A percentile compares a stretch with the other conserved stretches of the same genome.
Conservation (phyloP, 176 grass and related monocot genomes). For the Hyparrhenia diplandra region DNA sequence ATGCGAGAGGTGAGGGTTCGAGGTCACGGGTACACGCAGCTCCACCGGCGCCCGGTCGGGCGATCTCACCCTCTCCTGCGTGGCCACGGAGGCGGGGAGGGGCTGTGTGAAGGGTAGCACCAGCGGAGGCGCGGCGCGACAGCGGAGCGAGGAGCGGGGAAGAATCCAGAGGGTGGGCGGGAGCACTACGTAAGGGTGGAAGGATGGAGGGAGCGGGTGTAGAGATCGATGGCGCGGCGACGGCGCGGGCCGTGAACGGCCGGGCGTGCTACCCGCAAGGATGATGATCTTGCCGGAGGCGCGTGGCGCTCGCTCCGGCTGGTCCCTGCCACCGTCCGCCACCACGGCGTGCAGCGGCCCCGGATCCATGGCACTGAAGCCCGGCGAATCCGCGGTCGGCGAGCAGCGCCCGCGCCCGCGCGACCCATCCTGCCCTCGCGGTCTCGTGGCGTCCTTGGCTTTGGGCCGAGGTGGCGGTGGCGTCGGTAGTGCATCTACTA, state of each 20-base stretch:
- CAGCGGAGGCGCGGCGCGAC: no score
- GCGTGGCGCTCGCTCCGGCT: conserved; percentile 60
- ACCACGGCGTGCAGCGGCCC: neutral
- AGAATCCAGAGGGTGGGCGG: neutral
- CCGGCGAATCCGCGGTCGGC: no score
- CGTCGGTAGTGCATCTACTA: no score
- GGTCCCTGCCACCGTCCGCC: no score
- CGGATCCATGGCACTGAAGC: neutral
- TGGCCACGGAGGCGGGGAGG: neutral
- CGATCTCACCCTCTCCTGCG: neutral
- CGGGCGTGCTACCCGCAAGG: conserved; percentile 88
- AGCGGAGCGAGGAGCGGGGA: no score
- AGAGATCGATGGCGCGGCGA: conserved; percentile 83
- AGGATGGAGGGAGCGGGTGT: conserved; percentile 40
- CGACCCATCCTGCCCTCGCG: no score
- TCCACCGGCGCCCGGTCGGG: conserved; percentile 31
- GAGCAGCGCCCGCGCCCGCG: no score
- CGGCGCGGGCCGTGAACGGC: conserved; percentile 78
- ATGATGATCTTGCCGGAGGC: conserved; percentile 86
- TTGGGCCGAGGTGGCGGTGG: no score
- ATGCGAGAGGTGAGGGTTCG: conserved; percentile 41
- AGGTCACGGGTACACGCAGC: conserved; percentile 67
- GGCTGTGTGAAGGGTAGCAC: neutral
- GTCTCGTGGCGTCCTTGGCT: no score
- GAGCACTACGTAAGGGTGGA: conserved; percentile 22